Conservation (phyloP, 176 grass and related monocot species). For the Lolium perenne region DNA sequence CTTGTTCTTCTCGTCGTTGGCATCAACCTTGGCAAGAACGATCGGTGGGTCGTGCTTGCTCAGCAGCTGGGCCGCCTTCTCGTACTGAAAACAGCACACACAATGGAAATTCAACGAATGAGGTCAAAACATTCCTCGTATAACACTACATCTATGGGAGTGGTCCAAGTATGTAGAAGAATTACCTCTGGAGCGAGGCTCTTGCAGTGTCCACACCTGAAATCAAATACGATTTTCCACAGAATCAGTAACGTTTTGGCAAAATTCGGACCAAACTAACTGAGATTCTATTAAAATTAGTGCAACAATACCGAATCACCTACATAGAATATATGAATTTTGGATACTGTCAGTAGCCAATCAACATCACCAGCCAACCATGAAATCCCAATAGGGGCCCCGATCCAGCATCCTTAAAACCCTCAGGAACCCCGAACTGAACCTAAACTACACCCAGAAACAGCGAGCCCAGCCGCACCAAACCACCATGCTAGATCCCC, state of each 20-base stretch:
- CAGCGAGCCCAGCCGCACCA: neutral
- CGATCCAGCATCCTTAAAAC: slow-evolving; percentile 8
- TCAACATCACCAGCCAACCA: neutral
- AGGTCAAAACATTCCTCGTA: neutral
- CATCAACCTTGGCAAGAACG: slow-evolving; percentile 88
- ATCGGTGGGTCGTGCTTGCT: slow-evolving; percentile 81
- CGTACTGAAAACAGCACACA: slow-evolving; percentile 68
- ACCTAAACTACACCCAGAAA: neutral
- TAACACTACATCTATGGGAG: neutral
- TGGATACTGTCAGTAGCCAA: neutral
- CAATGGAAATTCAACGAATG: neutral
- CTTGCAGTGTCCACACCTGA: slow-evolving; percentile 97
- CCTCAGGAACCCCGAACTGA: neutral
- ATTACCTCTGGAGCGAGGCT: slow-evolving; percentile 86
- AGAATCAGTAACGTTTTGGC: neutral
- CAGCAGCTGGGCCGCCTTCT: slow-evolving; percentile 77
- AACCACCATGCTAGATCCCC: neutral
- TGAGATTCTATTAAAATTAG: neutral
- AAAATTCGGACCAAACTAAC: neutral
- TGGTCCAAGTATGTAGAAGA: neutral
- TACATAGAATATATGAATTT: neutral
- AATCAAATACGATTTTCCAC: neutral
- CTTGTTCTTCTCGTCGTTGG: slow-evolving; percentile 75
- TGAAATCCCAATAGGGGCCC: neutral
- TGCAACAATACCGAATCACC: neutral